Conservation (phyloP, 345 rosid species). For the Erucastrum elatum region DNA sequence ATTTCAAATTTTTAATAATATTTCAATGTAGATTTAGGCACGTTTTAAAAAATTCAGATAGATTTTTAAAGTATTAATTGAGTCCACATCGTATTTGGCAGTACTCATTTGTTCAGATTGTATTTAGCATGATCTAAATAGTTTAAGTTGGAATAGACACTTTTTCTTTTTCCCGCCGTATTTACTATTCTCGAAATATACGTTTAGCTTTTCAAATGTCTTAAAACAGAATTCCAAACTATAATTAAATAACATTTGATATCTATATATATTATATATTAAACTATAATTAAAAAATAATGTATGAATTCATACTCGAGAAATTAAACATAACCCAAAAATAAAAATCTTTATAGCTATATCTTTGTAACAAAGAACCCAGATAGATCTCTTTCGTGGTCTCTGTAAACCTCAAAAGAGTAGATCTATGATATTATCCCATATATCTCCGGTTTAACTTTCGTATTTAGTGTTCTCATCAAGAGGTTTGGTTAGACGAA, state of each 20-base stretch:
- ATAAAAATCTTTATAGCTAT: background rate
- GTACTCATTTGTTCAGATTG: too few relatives aligned
- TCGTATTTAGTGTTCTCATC: constrained; percentile 13
- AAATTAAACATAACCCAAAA: background rate
- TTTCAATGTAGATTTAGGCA: too few relatives aligned
- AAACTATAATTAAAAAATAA: background rate
- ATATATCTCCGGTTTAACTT: constrained; percentile 10
- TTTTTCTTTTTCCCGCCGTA: background rate
- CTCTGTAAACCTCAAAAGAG: constrained; percentile 1
- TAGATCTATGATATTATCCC: background rate
- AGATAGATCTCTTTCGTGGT: background rate
- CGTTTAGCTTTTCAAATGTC: background rate
- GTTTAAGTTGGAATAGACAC: too few relatives aligned
- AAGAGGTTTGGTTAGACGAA: constrained; percentile 45
- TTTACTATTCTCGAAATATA: background rate
- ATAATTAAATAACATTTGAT: background rate
- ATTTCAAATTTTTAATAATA: too few relatives aligned
- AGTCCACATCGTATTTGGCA: too few relatives aligned
- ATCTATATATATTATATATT: background rate
- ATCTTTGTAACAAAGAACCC: background rate
- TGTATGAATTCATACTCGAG: background rate
- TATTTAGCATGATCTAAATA: too few relatives aligned
- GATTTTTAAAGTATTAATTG: too few relatives aligned
- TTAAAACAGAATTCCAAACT: background rate
- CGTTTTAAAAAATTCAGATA: too few relatives aligned